Evolutionary conservation across 2,329 filamentous ascomycete genomes (phyloP).

Genomic region (Cordyceps tenuipes): DNA sequence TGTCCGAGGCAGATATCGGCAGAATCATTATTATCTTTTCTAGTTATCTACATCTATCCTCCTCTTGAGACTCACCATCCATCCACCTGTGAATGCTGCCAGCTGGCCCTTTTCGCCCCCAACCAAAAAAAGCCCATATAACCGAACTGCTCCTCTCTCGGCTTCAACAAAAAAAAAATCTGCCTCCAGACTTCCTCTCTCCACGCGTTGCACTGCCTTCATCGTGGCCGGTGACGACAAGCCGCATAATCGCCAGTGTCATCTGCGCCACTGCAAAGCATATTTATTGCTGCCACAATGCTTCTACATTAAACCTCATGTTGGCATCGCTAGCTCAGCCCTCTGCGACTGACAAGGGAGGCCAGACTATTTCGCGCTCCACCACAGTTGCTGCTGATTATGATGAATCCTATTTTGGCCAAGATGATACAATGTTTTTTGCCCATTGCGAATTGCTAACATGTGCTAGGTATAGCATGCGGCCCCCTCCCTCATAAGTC

Average conservation of each 20-base stretch:
- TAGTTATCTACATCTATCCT: background rate
- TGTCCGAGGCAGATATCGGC: background rate
- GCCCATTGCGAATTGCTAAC: background rate
- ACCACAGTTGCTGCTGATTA: background rate
- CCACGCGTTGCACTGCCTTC: background rate
- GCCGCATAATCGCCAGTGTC: background rate
- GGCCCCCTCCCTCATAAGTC: background rate
- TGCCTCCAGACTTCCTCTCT: background rate
- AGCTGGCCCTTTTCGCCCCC: background rate
- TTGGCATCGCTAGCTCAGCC: background rate
- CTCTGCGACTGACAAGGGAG: too few species aligned
- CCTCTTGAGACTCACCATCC: background rate
- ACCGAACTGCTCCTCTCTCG: constrained; percentile 1
- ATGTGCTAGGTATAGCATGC: background rate
- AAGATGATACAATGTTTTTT: background rate
- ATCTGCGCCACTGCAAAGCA: background rate
- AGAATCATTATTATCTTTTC: background rate
- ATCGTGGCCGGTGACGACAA: background rate
- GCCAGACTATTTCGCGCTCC: background rate
- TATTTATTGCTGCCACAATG: background rate
- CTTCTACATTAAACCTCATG: background rate
- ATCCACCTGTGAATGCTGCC: too few species aligned
- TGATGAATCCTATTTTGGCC: background rate
- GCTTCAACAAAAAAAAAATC: constrained; percentile 6
- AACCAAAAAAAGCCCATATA: constrained; percentile 4